Percentiles rank a stretch among this genome's conserved stretches.
Conservation (phyloP, 1,139 yeast genomes). For the Geotrichum reessii region DNA sequence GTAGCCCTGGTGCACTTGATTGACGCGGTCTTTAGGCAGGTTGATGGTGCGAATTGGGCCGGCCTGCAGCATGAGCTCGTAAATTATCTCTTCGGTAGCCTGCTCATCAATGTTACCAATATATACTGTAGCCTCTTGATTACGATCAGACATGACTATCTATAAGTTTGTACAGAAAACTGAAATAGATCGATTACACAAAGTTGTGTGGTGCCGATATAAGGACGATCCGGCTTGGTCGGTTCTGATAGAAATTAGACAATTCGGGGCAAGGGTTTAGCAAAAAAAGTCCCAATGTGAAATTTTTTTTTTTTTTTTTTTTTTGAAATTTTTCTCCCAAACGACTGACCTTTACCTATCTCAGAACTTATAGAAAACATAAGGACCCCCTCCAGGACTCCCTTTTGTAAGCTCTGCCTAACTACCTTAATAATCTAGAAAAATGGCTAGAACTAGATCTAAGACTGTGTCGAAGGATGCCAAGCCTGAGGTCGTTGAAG, state of each 20-base stretch:
- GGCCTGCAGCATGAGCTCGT: constrained; percentile 79
- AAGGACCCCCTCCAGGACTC: not conserved
- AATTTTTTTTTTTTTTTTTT: not conserved
- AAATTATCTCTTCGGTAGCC: constrained; percentile 58
- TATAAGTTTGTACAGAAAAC: not conserved
- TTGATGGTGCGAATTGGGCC: constrained; percentile 70
- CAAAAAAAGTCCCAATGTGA: not conserved
- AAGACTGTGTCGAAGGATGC: constrained; percentile 2
- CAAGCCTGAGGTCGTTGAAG: not conserved
- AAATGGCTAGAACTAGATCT: constrained; percentile 9
- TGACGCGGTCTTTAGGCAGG: constrained; percentile 73
- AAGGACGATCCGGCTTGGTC: not conserved
- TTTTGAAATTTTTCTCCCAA: not conserved
- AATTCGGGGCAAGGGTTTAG: not conserved
- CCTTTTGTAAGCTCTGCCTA: not conserved
- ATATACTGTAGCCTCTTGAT: constrained; percentile 65
- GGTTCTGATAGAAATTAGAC: not conserved
- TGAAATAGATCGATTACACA: not conserved
- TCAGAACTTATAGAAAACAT: not conserved
- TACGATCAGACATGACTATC: constrained; percentile 35
- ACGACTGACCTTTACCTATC: not conserved
- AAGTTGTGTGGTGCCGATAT: not conserved
- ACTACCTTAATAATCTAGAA: not conserved
- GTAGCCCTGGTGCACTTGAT: constrained; percentile 72
- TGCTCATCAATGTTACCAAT: constrained; percentile 78